Base-by-base conservation (phyloP, 2,329 filamentous ascomycete species). In the Cercospora brassicicola region DNA sequence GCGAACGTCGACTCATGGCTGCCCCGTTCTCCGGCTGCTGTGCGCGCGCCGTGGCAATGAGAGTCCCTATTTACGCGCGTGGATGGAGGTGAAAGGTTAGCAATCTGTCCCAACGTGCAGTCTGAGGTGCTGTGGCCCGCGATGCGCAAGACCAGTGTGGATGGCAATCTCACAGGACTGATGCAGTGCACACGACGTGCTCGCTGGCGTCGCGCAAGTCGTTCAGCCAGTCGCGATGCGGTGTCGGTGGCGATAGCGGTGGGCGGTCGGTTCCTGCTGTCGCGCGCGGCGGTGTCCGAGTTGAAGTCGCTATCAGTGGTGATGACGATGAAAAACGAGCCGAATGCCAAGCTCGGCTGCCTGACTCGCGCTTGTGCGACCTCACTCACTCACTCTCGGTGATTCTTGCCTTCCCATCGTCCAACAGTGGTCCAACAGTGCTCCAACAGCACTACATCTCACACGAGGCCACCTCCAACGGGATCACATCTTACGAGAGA, bases 1-100 rank as follows among this genome's bases (percentile, higher is more conserved):
- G 92, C 75, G 84, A 84, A 75, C 73, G 73, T 63, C 64, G 71
- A 69, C 82, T 81, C 81, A 81, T 81, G 71, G 53, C 70, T 77
- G 73, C 69, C 69, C 64, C 60, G 33, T 63, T 10, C 30, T 28
- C 45, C 7, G 20, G 5, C 11, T 4, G 10, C 26, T 26, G 33
- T 28, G 9, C 31, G 51, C 64, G 67, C 30, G 61, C 33, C 64
- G 53, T 30, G 26, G 2, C 30, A 30, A 3, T 11, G 30, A 20
- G 30, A 10, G 5, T 7, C 8, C 26, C 53, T 57, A 28, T 57
- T 6, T 15, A 8, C 53, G 26, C 53, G 2, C 11, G 23, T 57
- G 7, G 53, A 48, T 60, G 67, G 64, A 71, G 72, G 70, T 65
- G 60, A 71, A 69, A 73, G 68, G 75, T 73, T 75, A 76, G 74